Conservation (phyloP, 2,329 filamentous ascomycete species). For the Botrytis cinerea region DNA sequence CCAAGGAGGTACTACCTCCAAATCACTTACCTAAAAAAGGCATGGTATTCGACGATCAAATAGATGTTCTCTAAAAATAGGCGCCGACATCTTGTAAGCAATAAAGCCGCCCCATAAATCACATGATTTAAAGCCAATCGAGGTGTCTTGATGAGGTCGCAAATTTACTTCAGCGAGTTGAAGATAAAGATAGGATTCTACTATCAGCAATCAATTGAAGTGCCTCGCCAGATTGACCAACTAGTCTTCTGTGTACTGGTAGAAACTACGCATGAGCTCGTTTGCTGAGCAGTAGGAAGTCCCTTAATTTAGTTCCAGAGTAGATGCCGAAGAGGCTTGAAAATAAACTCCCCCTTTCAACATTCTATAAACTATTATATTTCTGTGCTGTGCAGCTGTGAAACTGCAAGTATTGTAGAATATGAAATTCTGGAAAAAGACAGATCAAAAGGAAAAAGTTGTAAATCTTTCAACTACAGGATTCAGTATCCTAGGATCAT, state of each 20-base stretch:
- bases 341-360: neutral
- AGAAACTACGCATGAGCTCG: neutral
- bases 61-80: constrained; percentile 4
- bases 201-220: neutral
- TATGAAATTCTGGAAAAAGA: neutral
- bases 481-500: neutral
- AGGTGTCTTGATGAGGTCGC: constrained; percentile 7
- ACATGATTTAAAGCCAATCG: constrained; percentile 11
- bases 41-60: constrained; percentile 8
- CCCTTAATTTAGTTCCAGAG: neutral
- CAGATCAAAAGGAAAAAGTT: neutral
- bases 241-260: constrained; percentile 5
- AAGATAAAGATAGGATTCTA: constrained; percentile 7
- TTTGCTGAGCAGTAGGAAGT: neutral
- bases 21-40: neutral
- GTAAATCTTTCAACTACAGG: neutral
- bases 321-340: neutral
- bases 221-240: neutral
- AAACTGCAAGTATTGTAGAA: neutral
- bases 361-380: neutral
- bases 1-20: constrained; percentile 10
- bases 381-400: neutral
- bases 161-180: neutral
- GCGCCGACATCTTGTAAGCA: constrained; percentile 1
- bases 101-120: constrained; percentile 2